phyloP scores from a whole-genome alignment of 2,329 filamentous ascomycete species.

The Fusarium odoratissimum region DNA sequence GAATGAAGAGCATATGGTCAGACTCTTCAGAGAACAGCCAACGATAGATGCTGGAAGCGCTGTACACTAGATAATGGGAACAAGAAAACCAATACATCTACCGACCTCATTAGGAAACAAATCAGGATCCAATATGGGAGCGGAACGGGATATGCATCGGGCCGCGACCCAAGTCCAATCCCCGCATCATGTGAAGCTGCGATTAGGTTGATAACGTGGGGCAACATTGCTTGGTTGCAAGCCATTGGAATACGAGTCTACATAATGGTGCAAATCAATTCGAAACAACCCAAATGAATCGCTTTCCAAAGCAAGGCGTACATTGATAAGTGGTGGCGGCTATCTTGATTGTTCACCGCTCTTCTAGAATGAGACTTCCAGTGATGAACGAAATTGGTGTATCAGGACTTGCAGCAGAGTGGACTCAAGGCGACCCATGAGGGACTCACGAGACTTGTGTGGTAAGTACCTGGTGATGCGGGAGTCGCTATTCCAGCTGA shows the following conservation, averaged over 20 bases:
- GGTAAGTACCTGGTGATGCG: conserved; percentile 9
- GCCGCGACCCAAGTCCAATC: neutral
- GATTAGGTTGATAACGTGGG: neutral
- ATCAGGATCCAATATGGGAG: conserved; percentile 14
- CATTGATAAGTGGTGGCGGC: conserved; percentile 13
- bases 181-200: neutral
- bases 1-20: conserved; percentile 17
- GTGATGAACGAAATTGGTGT: conserved; percentile 9
- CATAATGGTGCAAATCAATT: neutral
- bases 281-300: conserved; percentile 7
- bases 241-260: neutral
- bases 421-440: conserved; percentile 26
- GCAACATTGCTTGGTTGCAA: neutral
- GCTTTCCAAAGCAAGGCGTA: conserved; percentile 2
- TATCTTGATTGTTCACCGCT: conserved; percentile 34
- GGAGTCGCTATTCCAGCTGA: conserved; percentile 15
- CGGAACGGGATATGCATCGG: conserved; percentile 17
- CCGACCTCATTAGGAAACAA: conserved; percentile 23
- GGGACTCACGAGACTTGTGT: conserved; percentile 5
- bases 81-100: conserved; percentile 41
- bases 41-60: conserved; percentile 30
- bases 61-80: conserved; percentile 48
- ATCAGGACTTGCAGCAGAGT: conserved; percentile 21
- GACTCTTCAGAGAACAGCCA: conserved; percentile 17
- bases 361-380: conserved; percentile 34